Evolutionary conservation across 306 rosid genomes (phyloP).

Genomic region (Acacia confusa): DNA sequence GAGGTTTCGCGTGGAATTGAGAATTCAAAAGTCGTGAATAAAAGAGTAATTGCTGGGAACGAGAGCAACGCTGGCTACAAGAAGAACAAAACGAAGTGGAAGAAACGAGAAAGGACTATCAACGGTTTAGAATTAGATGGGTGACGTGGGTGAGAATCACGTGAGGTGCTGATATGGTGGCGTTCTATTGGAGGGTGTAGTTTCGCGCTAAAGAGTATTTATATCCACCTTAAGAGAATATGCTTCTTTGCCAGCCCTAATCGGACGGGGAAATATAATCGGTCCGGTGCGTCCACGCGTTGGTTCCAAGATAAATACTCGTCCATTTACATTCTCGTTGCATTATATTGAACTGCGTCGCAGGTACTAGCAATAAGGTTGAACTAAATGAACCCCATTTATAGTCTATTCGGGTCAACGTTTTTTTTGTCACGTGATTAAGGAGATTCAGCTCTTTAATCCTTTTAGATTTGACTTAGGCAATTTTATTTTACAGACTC

Average conservation of each 20-base stretch:
- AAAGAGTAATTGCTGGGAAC: neutral
- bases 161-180: constrained; percentile 31
- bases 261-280: neutral
- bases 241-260: neutral
- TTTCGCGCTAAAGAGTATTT: neutral
- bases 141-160: constrained; percentile 25
- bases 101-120: neutral
- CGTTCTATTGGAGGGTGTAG: constrained; percentile 7
- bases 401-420: neutral
- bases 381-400: too few species aligned
- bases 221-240: constrained; percentile 43
- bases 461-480: neutral
- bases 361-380: too few species aligned
- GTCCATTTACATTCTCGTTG: too few species aligned
- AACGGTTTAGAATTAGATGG: constrained; percentile 31
- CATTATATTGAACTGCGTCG: too few species aligned
- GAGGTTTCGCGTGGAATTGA: neutral
- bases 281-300: neutral
- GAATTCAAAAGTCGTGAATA: neutral
- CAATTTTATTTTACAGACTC: too few species aligned
- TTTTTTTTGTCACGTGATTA: neutral
- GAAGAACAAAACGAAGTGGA: neutral
- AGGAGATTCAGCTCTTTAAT: neutral
- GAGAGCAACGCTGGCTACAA: neutral
- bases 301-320: too few species aligned